A percentile compares a stretch with the other conserved stretches of the same genome.
phyloP scores from a whole-genome alignment of 2,329 filamentous ascomycete genomes.

The Setomelanomma holmii region DNA sequence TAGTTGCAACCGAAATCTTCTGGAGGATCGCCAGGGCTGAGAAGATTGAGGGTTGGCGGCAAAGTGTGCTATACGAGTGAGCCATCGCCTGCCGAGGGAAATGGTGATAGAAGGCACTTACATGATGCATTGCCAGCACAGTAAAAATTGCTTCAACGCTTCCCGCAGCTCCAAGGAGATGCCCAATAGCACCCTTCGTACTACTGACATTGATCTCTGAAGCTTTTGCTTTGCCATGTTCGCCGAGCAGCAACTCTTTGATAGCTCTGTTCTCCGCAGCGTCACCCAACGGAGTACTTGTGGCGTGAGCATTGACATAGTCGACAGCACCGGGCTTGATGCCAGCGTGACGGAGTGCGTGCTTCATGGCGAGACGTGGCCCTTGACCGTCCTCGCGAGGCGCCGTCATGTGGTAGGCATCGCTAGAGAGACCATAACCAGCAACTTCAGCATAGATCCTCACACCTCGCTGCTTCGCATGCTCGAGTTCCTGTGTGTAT shows the following conservation, averaged over 20 bases:
- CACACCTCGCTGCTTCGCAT: conserved; percentile 80
- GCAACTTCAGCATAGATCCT: conserved; percentile 85
- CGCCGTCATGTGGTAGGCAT: conserved; percentile 93
- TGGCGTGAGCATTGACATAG: conserved; percentile 96
- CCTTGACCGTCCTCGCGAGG: conserved; percentile 83
- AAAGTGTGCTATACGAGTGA: conserved; percentile 68
- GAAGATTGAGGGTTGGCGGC: conserved; percentile 86
- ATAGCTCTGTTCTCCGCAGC: conserved; percentile 87
- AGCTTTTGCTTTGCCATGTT: conserved; percentile 68
- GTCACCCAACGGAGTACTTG: conserved; percentile 85
- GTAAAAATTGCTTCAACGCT: conserved; percentile 89
- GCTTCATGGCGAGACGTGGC: conserved; percentile 83
- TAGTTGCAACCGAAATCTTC: conserved; percentile 83
- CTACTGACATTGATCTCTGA: conserved; percentile 82
- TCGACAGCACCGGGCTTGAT: conserved; percentile 75
- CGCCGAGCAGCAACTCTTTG: conserved; percentile 75
- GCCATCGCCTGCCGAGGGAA: background rate
- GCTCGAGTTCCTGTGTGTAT: conserved; percentile 72
- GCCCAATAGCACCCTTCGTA: conserved; percentile 91
- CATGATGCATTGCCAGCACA: conserved; percentile 78
- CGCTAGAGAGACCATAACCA: conserved; percentile 89
- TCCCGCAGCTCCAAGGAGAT: conserved; percentile 89
- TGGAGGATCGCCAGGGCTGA: conserved; percentile 64
- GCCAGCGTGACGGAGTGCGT: conserved; percentile 75
- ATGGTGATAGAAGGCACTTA: conserved; percentile 52